Percentiles rank a stretch among this genome's conserved stretches.
These are phyloP conservation scores for Aspergillus carbonarius DNA, from an alignment of 2,329 filamentous ascomycete genomes.

Conservation along the genomic window DNA sequence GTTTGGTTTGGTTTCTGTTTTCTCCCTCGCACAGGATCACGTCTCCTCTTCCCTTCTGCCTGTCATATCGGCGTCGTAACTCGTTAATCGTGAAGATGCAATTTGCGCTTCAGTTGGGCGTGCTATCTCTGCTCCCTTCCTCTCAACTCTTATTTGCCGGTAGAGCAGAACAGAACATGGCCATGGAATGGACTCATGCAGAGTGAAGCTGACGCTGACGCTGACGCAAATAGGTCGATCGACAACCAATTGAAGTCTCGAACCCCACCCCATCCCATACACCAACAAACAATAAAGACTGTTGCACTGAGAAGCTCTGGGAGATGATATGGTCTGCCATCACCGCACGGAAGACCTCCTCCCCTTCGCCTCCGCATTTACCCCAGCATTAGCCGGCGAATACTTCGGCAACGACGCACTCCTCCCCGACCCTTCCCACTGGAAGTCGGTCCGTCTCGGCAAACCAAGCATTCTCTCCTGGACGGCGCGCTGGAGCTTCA, in stretches of 20 bases:
- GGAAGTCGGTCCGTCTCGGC: conserved; percentile 22
- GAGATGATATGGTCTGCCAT: not conserved
- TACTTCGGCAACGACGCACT: conserved; percentile 12
- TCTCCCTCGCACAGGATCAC: not conserved
- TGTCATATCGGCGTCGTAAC: not conserved
- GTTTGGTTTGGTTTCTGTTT: not conserved
- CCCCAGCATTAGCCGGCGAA: conserved; percentile 5
- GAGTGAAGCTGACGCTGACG: too few relatives aligned
- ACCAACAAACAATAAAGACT: too few relatives aligned
- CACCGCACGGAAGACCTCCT: not conserved
- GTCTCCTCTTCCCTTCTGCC: not conserved
- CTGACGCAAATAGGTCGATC: too few relatives aligned
- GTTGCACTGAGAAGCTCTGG: too few relatives aligned
- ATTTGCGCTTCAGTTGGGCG: too few relatives aligned
- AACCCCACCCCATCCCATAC: too few relatives aligned
- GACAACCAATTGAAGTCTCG: too few relatives aligned
- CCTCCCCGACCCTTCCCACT: conserved; percentile 16
- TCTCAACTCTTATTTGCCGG: too few relatives aligned
- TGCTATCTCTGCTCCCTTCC: not conserved
- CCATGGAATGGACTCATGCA: too few relatives aligned
- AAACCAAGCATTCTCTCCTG: conserved; percentile 28
- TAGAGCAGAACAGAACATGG: too few relatives aligned
- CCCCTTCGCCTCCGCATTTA: not conserved
- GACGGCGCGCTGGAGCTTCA: conserved; percentile 20
- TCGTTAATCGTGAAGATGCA: not conserved